Evolutionary conservation across 1,284 basidiomycete species (phyloP).

Genomic region (Gomphus sp.): DNA sequence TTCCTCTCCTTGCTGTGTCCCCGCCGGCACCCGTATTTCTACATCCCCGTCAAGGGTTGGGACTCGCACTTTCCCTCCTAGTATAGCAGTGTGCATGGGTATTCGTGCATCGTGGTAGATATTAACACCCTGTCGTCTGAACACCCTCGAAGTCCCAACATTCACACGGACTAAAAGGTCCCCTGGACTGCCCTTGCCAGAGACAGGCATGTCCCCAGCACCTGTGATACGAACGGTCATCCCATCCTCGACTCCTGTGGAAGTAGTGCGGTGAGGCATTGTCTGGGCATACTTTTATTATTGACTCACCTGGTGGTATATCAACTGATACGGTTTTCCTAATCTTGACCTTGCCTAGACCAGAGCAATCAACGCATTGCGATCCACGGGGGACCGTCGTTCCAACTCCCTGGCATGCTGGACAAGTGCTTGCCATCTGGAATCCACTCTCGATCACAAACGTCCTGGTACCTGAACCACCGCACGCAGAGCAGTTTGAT

Average conservation of each 20-base stretch:
- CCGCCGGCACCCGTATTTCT: constrained; percentile 86
- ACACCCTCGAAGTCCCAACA: constrained; percentile 77
- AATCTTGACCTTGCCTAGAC: constrained; percentile 81
- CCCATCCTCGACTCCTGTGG: constrained; percentile 87
- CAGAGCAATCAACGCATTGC: constrained; percentile 77
- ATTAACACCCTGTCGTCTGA: constrained; percentile 88
- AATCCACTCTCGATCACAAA: constrained; percentile 93
- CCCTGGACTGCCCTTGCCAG: constrained; percentile 69
- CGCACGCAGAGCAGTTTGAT: constrained; percentile 72
- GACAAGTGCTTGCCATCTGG: constrained; percentile 94
- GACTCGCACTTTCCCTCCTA: constrained; percentile 88
- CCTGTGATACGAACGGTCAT: constrained; percentile 85
- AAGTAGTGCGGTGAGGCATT: background rate
- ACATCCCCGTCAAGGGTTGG: constrained; percentile 96
- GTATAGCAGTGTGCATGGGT: constrained; percentile 85
- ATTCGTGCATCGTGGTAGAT: constrained; percentile 89
- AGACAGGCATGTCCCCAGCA: constrained; percentile 80
- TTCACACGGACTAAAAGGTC: constrained; percentile 86
- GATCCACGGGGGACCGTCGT: constrained; percentile 71
- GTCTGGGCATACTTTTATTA: background rate
- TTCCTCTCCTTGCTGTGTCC: constrained; percentile 96
- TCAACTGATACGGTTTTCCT: constrained; percentile 77
- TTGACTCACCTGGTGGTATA: constrained; percentile 69
- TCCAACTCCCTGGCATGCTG: constrained; percentile 78
- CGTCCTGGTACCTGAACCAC: constrained; percentile 82